These are phyloP conservation scores for Trichoderma harzianum DNA, from an alignment of 2,329 filamentous ascomycete genomes.

Conservation along the genomic window DNA sequence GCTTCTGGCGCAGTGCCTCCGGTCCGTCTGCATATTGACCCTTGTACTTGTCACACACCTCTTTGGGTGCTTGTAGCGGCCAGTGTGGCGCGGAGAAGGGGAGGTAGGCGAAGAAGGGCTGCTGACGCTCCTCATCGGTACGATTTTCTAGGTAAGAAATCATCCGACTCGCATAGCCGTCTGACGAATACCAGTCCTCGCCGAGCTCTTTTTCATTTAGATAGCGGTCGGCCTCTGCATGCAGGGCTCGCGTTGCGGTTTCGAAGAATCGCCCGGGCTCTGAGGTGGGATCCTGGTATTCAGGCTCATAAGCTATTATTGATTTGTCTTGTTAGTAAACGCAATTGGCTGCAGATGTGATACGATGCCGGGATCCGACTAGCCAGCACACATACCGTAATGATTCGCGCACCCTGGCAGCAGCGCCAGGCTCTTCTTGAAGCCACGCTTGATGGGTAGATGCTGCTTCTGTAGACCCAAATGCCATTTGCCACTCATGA, in stretches of 20 bases:
- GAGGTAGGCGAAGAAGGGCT: slow-evolving; percentile 58
- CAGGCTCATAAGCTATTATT: slow-evolving; percentile 11
- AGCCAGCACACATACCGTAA: slow-evolving; percentile 25
- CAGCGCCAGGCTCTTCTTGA: slow-evolving; percentile 57
- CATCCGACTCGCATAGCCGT: slow-evolving; percentile 52
- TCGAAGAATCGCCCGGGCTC: slow-evolving; percentile 14
- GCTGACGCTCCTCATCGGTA: slow-evolving; percentile 32
- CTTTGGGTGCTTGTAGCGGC: slow-evolving; percentile 57
- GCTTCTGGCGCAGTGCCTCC: slow-evolving; percentile 50
- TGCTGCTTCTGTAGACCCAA: slow-evolving; percentile 56
- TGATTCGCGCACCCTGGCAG: slow-evolving; percentile 58
- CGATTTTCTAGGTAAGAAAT: slow-evolving; percentile 51
- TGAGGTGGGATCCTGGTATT: slow-evolving; percentile 10
- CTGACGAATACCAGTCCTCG: slow-evolving; percentile 29
- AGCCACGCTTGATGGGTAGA: slow-evolving; percentile 54
- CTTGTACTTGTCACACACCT: slow-evolving; percentile 54
- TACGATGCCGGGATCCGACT: background rate
- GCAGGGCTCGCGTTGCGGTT: slow-evolving; percentile 10
- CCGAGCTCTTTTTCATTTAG: slow-evolving; percentile 9
- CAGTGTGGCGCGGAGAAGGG: slow-evolving; percentile 63
- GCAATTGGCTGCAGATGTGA: background rate
- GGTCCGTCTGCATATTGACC: slow-evolving; percentile 61
- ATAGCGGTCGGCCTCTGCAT: slow-evolving; percentile 9
- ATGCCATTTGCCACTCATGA: slow-evolving; percentile 64
- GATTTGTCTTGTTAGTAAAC: background rate